Percentiles rank a stretch among this genome's conserved stretches.
phyloP scores from a whole-genome alignment of 441 rosid species.

The Pelargonium cotyledonis region DNA sequence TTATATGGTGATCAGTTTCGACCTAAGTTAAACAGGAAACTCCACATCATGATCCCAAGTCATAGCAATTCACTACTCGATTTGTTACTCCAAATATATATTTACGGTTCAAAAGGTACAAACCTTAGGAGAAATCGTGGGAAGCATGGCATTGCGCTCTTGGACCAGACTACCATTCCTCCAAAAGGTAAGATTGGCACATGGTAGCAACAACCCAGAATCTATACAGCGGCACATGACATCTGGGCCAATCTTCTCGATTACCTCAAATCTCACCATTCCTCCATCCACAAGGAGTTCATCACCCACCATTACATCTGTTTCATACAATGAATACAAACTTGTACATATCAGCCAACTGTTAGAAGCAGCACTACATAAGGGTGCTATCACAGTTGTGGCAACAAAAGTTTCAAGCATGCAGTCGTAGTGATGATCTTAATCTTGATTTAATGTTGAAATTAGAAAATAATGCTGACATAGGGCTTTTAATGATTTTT shows the following conservation, averaged over 20 bases:
- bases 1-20: not conserved
- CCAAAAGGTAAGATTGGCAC: constrained; percentile 95
- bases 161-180: constrained; percentile 87
- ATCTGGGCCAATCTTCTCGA: constrained; percentile 90
- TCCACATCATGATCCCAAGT: not conserved
- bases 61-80: not conserved
- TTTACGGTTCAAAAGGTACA: not conserved
- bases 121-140: constrained; percentile 93
- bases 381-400: not conserved
- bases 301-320: constrained; percentile 22
- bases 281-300: constrained; percentile 97
- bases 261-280: constrained; percentile 97
- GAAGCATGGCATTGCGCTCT: constrained; percentile 92
- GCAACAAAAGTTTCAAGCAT: not conserved
- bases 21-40: not conserved
- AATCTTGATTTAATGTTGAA: not conserved
- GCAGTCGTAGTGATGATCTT: not conserved
- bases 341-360: not conserved
- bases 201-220: constrained; percentile 87
- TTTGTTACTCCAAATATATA: not conserved
- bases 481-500: no score
- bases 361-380: not conserved
- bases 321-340: not conserved
- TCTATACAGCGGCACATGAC: constrained; percentile 86
- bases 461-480: not conserved